Evolutionary conservation across 805 yeast species (phyloP).

Genomic region (Wickerhamomyces hampshirensis): DNA sequence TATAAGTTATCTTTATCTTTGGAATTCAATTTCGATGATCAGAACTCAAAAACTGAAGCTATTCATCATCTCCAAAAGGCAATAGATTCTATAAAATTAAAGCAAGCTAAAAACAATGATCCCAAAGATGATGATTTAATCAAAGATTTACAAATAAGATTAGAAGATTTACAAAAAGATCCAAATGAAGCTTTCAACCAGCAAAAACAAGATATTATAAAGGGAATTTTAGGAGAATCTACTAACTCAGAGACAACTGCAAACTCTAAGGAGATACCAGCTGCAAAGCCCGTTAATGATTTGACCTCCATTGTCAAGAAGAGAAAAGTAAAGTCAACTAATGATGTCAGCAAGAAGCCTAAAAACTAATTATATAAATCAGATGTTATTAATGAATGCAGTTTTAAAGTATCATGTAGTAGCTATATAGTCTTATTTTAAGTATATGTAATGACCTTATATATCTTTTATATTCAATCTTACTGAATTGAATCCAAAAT

Average conservation of each 20-base stretch:
- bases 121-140: slow-evolving; percentile 41
- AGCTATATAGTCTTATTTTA: no score
- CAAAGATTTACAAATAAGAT: slow-evolving; percentile 51
- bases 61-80: slow-evolving; percentile 52
- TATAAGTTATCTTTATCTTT: slow-evolving; percentile 75
- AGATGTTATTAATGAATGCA: no score
- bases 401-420: no score
- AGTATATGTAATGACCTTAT: slow-evolving; percentile 2
- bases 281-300: slow-evolving; percentile 45
- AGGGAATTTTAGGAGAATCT: slow-evolving; percentile 52
- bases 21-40: slow-evolving; percentile 62
- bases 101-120: slow-evolving; percentile 22
- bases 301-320: slow-evolving; percentile 60
- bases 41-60: slow-evolving; percentile 42
- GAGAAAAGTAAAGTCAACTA: slow-evolving; percentile 29
- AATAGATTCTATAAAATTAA: slow-evolving; percentile 36
- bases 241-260: slow-evolving; percentile 24
- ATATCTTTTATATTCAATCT: slow-evolving; percentile 5
- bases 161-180: slow-evolving; percentile 49
- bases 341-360: slow-evolving; percentile 12
- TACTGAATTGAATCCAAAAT: slow-evolving; percentile 21
- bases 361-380: slow-evolving; percentile 8
- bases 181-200: slow-evolving; percentile 44
- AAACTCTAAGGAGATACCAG: slow-evolving; percentile 20
- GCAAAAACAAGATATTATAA: slow-evolving; percentile 48